Evolutionary conservation across 352 stramenopile genomes (phyloP), one percentile per base, ranked within the genome.

Genomic region (Aphanomyces stellatus): DNA sequence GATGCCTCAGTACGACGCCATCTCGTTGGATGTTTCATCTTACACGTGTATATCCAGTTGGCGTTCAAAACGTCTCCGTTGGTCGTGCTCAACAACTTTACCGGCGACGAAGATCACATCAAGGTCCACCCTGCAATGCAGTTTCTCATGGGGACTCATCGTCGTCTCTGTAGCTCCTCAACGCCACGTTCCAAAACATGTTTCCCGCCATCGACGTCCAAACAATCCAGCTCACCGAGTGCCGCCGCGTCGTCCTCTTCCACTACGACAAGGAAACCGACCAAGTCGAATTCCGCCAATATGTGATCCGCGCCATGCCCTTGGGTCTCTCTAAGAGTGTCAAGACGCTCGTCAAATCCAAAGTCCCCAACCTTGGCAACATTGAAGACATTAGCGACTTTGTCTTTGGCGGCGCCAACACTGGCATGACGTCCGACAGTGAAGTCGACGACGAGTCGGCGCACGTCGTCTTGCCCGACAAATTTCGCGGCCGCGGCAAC

Each of bases 21-120:
- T 10, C 31, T 19, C n/a, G 25, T 33, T 61, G 24, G 5, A 4
- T 51, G 34, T 37, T 11, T 41, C 11, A 48, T 13, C 8, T n/a
- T n/a, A n/a, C n/a, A n/a, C n/a, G n/a, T n/a, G n/a, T n/a, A n/a
- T n/a, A n/a, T 51, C 6, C 42, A 77, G 59, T 69, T 82, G 35
- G 87, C 95, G 17, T 91, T 94, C 41, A 83, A 95, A 55, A 91
- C 88, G 55, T 88, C 93, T 65, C 97, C 97, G 7, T 76, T 99
- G 13, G 90, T 99, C 8, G 96, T 99, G 41, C 94, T 98, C 27
- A 99, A 99, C 80, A 99, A 99, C 78, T 99, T 99, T 78, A 97
- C 91, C 46, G 85, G 95, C 74, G 74, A 73, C 0, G 74, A 90
- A 40, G 85, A 93, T 71, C 85, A 93, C 71, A 85, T 91, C 57